phyloP scores from a whole-genome alignment of 345 rosid genomes.

The Nephelium lappaceum region DNA sequence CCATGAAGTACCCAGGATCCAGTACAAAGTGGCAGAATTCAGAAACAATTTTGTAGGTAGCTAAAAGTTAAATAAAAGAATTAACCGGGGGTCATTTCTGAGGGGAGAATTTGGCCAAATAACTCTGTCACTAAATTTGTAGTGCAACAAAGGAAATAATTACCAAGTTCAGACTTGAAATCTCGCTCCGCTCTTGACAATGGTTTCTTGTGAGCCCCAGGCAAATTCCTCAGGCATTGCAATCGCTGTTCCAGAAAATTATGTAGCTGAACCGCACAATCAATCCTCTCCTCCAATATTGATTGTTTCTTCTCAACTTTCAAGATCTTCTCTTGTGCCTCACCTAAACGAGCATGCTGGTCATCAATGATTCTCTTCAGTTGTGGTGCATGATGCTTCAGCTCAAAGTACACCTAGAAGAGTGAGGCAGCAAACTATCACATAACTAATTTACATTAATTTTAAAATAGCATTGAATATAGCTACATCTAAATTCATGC shows the following conservation, averaged over 20 bases:
- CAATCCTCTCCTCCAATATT: constrained; percentile 58
- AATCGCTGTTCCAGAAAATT: constrained; percentile 62
- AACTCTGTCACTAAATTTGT: background rate
- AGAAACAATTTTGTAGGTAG: background rate
- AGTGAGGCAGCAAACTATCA: constrained; percentile 7
- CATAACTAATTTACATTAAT: constrained; percentile 9
- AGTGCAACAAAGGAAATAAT: constrained; percentile 21
- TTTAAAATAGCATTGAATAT: background rate
- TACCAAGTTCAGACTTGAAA: constrained; percentile 87
- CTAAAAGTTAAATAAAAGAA: background rate
- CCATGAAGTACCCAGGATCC: background rate
- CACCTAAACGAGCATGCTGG: constrained; percentile 62
- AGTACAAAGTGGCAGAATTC: background rate
- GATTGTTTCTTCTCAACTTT: constrained; percentile 71
- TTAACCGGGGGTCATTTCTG: background rate
- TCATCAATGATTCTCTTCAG: constrained; percentile 76
- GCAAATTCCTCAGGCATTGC: constrained; percentile 66
- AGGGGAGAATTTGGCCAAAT: background rate
- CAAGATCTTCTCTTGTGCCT: constrained; percentile 61
- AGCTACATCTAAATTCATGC: background rate
- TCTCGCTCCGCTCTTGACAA: constrained; percentile 82
- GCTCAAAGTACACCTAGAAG: constrained; percentile 77
- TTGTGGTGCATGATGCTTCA: constrained; percentile 88
- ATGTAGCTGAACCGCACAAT: constrained; percentile 46
- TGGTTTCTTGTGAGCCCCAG: constrained; percentile 80